These are phyloP conservation scores for Hypoxylon rickii DNA, from an alignment of 495 filamentous ascomycete genomes.

Conservation along the genomic window DNA sequence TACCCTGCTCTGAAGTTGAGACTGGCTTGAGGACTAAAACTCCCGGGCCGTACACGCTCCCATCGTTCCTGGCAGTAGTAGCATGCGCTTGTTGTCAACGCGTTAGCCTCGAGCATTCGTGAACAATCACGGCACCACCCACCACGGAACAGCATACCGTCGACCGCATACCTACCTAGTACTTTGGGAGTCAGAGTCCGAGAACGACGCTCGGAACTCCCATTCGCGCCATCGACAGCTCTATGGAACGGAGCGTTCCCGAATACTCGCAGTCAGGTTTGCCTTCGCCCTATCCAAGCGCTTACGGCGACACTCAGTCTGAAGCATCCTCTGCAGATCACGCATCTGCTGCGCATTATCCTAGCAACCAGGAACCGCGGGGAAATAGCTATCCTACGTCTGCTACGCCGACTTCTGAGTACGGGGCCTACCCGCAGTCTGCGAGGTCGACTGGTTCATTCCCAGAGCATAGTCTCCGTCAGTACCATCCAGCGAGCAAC, in stretches of 20 bases:
- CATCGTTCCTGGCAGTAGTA: conserved; percentile 41
- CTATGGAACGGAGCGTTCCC: conserved; percentile 88
- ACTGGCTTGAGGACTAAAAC: conserved; percentile 38
- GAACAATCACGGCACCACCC: conserved; percentile 34
- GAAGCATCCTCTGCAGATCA: conserved; percentile 84
- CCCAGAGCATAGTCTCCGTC: conserved; percentile 74
- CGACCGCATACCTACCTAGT: conserved; percentile 34
- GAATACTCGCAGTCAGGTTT: conserved; percentile 99
- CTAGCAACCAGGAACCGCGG: conserved; percentile 77
- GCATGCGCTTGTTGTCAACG: conserved; percentile 50
- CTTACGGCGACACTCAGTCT: conserved; percentile 72
- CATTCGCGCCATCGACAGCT: conserved; percentile 50
- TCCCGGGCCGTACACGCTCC: conserved; percentile 33
- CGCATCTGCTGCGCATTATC: conserved; percentile 77
- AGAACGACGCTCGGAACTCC: conserved; percentile 41
- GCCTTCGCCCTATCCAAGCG: conserved; percentile 78
- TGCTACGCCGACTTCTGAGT: conserved; percentile 87
- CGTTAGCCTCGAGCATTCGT: conserved; percentile 37
- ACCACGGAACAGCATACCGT: too few relatives aligned
- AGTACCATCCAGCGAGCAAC: conserved; percentile 73
- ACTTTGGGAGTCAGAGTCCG: conserved; percentile 36
- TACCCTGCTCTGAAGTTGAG: conserved; percentile 32
- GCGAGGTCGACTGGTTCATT: conserved; percentile 76
- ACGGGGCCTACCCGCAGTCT: conserved; percentile 77
- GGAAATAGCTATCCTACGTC: conserved; percentile 70